Percentiles rank a stretch among this genome's conserved stretches.
phyloP scores from a whole-genome alignment of 2,329 filamentous ascomycete genomes.

The Xylaria sp. region DNA sequence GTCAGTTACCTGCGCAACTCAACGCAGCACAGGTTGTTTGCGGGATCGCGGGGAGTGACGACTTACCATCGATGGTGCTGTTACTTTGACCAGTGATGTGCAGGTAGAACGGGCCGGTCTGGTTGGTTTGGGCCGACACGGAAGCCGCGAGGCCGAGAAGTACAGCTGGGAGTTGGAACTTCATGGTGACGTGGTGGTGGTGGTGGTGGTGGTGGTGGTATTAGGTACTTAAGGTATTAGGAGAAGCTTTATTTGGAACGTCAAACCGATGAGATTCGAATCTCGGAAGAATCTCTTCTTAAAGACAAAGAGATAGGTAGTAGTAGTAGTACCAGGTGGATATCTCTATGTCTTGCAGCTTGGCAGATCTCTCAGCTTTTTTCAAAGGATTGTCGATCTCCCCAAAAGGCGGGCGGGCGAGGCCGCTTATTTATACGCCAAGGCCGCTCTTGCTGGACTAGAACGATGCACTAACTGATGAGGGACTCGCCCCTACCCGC shows the following conservation, averaged over 20 bases:
- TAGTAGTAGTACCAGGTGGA: too few relatives aligned
- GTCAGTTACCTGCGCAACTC: too few relatives aligned
- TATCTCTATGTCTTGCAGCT: too few relatives aligned
- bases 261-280: background rate
- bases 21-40: background rate
- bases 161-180: conserved; percentile 30
- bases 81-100: conserved; percentile 34
- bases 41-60: background rate
- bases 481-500: background rate
- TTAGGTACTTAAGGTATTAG: background rate
- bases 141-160: conserved; percentile 35
- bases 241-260: background rate
- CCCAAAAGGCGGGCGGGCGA: background rate
- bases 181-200: conserved; percentile 35
- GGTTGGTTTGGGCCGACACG: conserved; percentile 36
- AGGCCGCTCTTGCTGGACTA: background rate
- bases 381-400: background rate
- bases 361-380: background rate
- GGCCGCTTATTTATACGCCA: background rate
- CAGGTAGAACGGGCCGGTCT: conserved; percentile 40
- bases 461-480: conserved; percentile 14
- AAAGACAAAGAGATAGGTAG: background rate
- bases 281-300: background rate
- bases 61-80: conserved; percentile 34
- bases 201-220: conserved; percentile 6